Base-by-base conservation (phyloP, 768 basidiomycete species). In the Termitomyces sp. region DNA sequence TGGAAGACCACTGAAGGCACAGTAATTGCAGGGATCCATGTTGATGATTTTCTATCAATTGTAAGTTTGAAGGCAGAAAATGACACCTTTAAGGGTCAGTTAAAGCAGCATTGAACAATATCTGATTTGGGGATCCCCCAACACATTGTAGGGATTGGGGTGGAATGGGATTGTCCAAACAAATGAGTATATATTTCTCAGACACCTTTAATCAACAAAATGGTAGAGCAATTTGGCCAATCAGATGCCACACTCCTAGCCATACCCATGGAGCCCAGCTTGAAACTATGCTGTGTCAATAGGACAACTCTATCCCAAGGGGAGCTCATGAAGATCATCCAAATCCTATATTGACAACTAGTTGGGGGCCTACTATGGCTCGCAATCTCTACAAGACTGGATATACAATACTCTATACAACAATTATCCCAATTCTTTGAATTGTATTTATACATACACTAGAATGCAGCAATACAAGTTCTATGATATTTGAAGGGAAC, bases 201-300 rank as follows among this genome's bases (percentile, higher is more conserved):
- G 9, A 10, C 8, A 2, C 51, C 68, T 0, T 72, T 74, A 56
- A 68, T 77, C 14, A 2, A 17, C 42, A 15, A 15, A 12, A 42
- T 15, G 20, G 20, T 20, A 20, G 20, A 20, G 0, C 58, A 52
- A 0, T 72, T 70, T 55, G 45, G 55, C 4, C 57, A 72, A 8
- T 54, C 65, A 12, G 37, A 55, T 9, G 56, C 67, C 5, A 29
- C 63, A 4, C 66, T 69, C 0, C 51, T 72, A 31, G 63, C 62
- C 0, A 65, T 54, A 0, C 73, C 72, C 20, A 20, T 20, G 20
- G 20, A 20, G 20, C 20, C 20, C 20, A 20, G 20, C 20, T 20
- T 20, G 20, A 63, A 60, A 5, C 61, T 73, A 20, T 15, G 40
- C 11, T 20, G 38, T 1, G 37, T 25, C 3, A 3, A 40, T 12